Conservation (phyloP, 306 rosid species). For the Acacia crassicarpa region DNA sequence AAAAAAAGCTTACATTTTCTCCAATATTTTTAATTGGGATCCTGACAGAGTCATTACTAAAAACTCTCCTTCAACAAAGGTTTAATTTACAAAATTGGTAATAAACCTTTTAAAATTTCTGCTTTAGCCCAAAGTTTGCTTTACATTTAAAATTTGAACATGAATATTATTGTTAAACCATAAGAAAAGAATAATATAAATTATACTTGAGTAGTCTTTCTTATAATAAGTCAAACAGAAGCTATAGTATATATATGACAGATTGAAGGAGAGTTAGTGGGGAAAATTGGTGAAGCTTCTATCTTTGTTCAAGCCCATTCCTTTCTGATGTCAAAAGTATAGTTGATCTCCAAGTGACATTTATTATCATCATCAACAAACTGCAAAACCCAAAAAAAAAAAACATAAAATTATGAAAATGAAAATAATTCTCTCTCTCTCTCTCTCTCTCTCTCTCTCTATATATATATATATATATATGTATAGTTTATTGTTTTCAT, state of each 20-base stretch:
- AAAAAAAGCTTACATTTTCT: not conserved
- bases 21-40: not conserved
- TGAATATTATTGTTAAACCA: not conserved
- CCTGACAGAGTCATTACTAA: not conserved
- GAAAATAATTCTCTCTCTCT: too few relatives aligned
- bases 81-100: not conserved
- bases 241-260: not conserved
- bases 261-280: conserved; percentile 22
- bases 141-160: not conserved
- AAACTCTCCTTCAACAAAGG: not conserved
- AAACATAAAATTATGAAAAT: not conserved
- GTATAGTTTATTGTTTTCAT: too few relatives aligned
- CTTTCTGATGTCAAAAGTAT: conserved; percentile 68
- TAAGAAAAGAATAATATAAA: not conserved
- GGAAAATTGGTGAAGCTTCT: conserved; percentile 5
- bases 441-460: too few relatives aligned
- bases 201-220: not conserved
- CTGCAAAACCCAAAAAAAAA: conserved; percentile 38
- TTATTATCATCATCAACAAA: conserved; percentile 77
- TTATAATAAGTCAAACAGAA: not conserved
- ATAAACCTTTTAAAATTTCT: not conserved
- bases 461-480: too few relatives aligned
- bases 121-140: not conserved
- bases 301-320: conserved; percentile 56
- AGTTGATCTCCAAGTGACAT: conserved; percentile 84